These are phyloP conservation scores for Coprinellus micaceus DNA, from an alignment of 768 basidiomycete species.

Conservation along the genomic window DNA sequence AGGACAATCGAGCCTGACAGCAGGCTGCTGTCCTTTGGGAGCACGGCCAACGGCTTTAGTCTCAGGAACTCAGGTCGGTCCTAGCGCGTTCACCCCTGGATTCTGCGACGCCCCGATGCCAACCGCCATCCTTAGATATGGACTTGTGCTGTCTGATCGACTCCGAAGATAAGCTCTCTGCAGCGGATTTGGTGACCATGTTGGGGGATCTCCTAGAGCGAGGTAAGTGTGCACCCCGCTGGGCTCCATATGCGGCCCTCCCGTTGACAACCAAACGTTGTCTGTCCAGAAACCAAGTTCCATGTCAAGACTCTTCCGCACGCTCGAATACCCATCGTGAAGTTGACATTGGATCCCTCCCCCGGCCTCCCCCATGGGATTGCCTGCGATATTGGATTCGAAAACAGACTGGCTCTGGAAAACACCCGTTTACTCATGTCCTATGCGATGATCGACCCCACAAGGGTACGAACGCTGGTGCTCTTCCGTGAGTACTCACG, in stretches of 20 bases:
- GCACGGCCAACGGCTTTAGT: constrained; percentile 96
- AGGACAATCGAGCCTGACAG: constrained; percentile 91
- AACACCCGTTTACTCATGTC: constrained; percentile 95
- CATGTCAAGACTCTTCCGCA: constrained; percentile 94
- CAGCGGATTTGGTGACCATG: constrained; percentile 90
- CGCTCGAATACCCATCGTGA: constrained; percentile 98
- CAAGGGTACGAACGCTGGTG: constrained; percentile 89
- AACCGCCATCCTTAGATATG: constrained; percentile 67
- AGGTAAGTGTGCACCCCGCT: constrained; percentile 50
- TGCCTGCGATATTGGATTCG: constrained; percentile 97
- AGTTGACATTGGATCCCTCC: constrained; percentile 87
- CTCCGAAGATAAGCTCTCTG: constrained; percentile 71
- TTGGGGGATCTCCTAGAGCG: constrained; percentile 90
- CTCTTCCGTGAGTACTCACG: constrained; percentile 77
- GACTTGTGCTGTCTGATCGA: constrained; percentile 97
- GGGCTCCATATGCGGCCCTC: background rate
- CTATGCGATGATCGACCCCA: constrained; percentile 95
- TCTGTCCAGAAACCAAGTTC: constrained; percentile 79
- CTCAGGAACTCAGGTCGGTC: constrained; percentile 85
- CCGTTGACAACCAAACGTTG: background rate
- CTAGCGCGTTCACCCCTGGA: background rate
- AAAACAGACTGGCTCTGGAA: constrained; percentile 94
- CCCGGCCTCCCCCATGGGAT: constrained; percentile 81
- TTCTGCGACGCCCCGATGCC: background rate
- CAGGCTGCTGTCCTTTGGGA: constrained; percentile 89